These are phyloP conservation scores for Termitomyces sp. DNA, from an alignment of 768 basidiomycete species.

Conservation along the genomic window DNA sequence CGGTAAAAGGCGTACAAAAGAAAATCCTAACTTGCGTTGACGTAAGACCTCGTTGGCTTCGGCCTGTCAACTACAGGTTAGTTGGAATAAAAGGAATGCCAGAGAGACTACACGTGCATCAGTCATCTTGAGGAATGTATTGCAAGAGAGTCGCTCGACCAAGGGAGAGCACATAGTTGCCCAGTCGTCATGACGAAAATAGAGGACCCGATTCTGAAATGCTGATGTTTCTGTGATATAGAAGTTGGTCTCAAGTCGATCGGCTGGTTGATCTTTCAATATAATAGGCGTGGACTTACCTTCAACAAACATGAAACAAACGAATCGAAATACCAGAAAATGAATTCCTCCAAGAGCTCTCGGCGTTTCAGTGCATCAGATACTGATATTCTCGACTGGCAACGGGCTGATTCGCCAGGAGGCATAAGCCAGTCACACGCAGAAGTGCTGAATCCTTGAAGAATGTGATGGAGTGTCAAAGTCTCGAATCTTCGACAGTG, in stretches of 20 bases:
- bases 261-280: background rate
- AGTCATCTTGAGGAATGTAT: slow-evolving; percentile 66
- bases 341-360: slow-evolving; percentile 80
- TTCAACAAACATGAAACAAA: slow-evolving; percentile 76
- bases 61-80: slow-evolving; percentile 28
- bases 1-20: slow-evolving; percentile 83
- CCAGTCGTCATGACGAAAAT: slow-evolving; percentile 97
- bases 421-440: slow-evolving; percentile 79
- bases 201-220: slow-evolving; percentile 76
- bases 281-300: slow-evolving; percentile 34
- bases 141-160: slow-evolving; percentile 61
- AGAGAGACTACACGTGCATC: slow-evolving; percentile 37
- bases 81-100: background rate
- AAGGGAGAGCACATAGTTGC: slow-evolving; percentile 75
- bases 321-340: slow-evolving; percentile 93
- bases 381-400: slow-evolving; percentile 46
- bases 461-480: slow-evolving; percentile 62
- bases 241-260: slow-evolving; percentile 67
- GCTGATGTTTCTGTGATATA: slow-evolving; percentile 91
- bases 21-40: slow-evolving; percentile 74
- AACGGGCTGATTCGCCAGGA: slow-evolving; percentile 24
- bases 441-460: slow-evolving; percentile 70
- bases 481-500: slow-evolving; percentile 76
- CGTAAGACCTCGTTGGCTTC: slow-evolving; percentile 62
- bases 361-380: slow-evolving; percentile 71